Evolutionary conservation across 1,284 basidiomycete species (phyloP).

Genomic region (Fistulinella staudtii): DNA sequence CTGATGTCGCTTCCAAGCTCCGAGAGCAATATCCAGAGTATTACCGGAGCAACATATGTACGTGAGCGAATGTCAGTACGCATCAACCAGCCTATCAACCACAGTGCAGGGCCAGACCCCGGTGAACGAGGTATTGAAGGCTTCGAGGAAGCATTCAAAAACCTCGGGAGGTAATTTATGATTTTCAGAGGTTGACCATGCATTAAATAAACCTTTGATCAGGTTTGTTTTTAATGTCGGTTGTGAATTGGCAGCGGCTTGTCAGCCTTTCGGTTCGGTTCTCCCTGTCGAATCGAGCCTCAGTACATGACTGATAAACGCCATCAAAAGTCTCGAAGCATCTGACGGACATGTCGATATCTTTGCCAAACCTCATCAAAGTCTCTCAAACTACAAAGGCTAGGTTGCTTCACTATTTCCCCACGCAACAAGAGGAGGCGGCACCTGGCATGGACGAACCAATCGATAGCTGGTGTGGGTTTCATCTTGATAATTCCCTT

Average conservation of each 20-base stretch:
- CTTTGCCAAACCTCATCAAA: constrained; percentile 59
- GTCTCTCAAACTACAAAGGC: constrained; percentile 76
- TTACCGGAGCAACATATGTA: constrained; percentile 75
- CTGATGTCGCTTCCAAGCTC: constrained; percentile 53
- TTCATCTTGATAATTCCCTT: constrained; percentile 82
- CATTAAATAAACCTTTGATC: constrained; percentile 1
- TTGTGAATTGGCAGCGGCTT: constrained; percentile 73
- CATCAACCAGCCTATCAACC: background rate
- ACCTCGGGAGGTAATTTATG: constrained; percentile 58
- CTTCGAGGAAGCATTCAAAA: constrained; percentile 85
- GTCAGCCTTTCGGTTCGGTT: constrained; percentile 77
- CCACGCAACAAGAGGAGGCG: constrained; percentile 45
- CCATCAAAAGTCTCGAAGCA: constrained; percentile 51
- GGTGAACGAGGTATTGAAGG: constrained; percentile 62
- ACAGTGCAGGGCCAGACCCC: constrained; percentile 61
- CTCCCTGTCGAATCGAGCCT: background rate
- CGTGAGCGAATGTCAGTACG: constrained; percentile 16
- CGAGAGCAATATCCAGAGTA: constrained; percentile 68
- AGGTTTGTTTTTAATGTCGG: constrained; percentile 81
- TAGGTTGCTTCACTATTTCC: constrained; percentile 89
- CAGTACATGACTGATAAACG: background rate
- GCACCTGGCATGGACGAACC: constrained; percentile 52
- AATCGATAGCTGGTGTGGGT: constrained; percentile 79
- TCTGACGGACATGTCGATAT: constrained; percentile 58
- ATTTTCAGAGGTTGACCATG: background rate